Evolutionary conservation across 2,329 filamentous ascomycete species (phyloP).

Genomic region (Cordyceps javanica): DNA sequence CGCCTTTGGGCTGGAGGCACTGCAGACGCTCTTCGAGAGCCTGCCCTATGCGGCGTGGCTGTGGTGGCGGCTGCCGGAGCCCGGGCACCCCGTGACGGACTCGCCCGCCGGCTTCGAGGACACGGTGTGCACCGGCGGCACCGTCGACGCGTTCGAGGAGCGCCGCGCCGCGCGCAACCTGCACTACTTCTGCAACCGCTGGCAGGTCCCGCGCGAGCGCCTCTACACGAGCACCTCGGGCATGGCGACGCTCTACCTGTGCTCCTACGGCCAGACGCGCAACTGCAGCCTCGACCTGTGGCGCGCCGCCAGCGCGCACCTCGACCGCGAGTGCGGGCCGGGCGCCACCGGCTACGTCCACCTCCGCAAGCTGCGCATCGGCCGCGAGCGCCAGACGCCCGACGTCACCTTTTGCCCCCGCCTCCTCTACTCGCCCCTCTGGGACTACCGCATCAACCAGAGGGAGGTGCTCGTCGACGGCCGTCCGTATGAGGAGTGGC

Average conservation of each 20-base stretch:
- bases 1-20: not conserved
- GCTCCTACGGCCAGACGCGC: not conserved
- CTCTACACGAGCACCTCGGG: not conserved
- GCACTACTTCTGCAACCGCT: not conserved
- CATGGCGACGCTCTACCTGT: conserved; percentile 1
- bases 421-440: not conserved
- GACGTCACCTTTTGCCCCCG: not conserved
- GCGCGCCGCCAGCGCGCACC: not conserved
- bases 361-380: not conserved
- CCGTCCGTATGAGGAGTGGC: not conserved
- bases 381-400: not conserved
- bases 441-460: not conserved
- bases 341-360: not conserved
- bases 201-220: not conserved
- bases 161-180: not conserved
- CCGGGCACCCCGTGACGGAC: not conserved
- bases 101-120: not conserved
- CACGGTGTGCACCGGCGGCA: not conserved
- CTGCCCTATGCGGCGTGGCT: not conserved
- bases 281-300: not conserved
- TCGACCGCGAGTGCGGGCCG: not conserved
- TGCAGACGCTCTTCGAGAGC: not conserved
- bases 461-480: not conserved
- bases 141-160: not conserved
- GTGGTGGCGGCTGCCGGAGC: not conserved